Percentiles rank a stretch among this genome's conserved stretches.
Evolutionary conservation across 2,329 filamentous ascomycete species (phyloP).

Genomic region (Graphiopsis chlorocephala): DNA sequence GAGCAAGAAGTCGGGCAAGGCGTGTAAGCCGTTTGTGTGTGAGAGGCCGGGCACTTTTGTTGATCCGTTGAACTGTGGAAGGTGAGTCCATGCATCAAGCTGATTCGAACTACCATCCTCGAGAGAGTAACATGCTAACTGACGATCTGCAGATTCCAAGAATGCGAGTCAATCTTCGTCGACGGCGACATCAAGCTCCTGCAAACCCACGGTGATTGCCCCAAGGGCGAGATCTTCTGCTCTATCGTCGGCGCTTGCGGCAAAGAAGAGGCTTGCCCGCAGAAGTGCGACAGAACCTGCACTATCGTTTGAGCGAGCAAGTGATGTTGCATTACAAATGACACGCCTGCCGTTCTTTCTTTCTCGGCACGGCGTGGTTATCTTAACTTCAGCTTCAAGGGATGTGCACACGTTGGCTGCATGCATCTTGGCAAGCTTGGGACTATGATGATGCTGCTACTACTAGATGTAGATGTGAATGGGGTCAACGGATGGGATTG

Average conservation of each 20-base stretch:
- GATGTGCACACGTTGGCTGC: background rate
- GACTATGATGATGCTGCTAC: too few relatives aligned
- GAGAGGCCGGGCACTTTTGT: slow-evolving; percentile 13
- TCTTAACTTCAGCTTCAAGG: background rate
- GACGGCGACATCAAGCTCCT: slow-evolving; percentile 16
- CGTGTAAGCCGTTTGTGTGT: slow-evolving; percentile 11
- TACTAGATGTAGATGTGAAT: background rate
- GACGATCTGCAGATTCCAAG: slow-evolving; percentile 1
- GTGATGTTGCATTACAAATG: background rate
- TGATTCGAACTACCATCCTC: background rate
- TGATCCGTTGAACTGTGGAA: slow-evolving; percentile 11
- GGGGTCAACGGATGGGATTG: background rate
- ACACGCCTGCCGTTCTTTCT: background rate
- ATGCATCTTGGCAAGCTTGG: background rate
- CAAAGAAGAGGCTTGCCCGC: slow-evolving; percentile 13
- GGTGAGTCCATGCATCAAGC: background rate
- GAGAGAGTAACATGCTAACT: background rate
- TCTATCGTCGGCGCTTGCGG: slow-evolving; percentile 14
- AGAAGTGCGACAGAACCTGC: slow-evolving; percentile 13
- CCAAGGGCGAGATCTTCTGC: slow-evolving; percentile 15
- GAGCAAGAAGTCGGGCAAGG: slow-evolving; percentile 8
- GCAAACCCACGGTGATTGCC: slow-evolving; percentile 11
- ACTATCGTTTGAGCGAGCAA: slow-evolving; percentile 2
- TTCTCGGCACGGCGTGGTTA: background rate
- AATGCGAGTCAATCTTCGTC: slow-evolving; percentile 14